phyloP scores from a whole-genome alignment of 179 eudicot genomes.

The Sideroxylon spinosum region DNA sequence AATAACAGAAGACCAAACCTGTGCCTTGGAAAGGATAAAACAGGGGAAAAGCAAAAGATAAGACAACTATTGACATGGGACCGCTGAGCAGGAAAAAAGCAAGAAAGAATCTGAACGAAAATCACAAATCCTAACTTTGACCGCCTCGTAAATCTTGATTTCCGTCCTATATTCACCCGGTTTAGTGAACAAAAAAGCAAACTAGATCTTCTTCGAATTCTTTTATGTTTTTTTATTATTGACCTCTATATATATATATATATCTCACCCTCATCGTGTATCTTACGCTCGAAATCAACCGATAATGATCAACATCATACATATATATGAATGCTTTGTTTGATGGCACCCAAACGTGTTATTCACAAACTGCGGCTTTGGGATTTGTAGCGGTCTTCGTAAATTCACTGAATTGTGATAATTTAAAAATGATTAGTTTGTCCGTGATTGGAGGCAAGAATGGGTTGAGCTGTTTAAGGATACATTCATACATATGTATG shows the following conservation, averaged over 20 bases:
- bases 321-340: too few species aligned
- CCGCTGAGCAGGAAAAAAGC: slow-evolving; percentile 11
- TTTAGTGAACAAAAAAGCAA: background rate
- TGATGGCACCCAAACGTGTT: too few species aligned
- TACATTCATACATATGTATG: too few species aligned
- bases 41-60: slow-evolving; percentile 2
- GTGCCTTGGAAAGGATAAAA: background rate
- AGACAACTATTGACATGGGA: background rate
- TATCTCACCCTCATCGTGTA: too few species aligned
- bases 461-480: too few species aligned
- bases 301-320: too few species aligned
- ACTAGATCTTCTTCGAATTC: background rate
- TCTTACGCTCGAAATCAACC: too few species aligned
- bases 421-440: too few species aligned
- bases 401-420: too few species aligned
- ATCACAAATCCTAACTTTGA: slow-evolving; percentile 13
- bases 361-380: too few species aligned
- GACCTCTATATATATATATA: background rate
- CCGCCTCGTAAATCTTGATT: slow-evolving; percentile 19
- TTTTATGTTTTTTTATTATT: slow-evolving; percentile 5
- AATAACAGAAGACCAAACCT: slow-evolving; percentile 17
- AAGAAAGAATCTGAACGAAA: background rate
- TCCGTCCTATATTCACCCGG: background rate
- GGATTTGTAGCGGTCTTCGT: too few species aligned
- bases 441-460: too few species aligned